Evolutionary conservation across 306 rosid species (phyloP).

Genomic region (Myrica gale): DNA sequence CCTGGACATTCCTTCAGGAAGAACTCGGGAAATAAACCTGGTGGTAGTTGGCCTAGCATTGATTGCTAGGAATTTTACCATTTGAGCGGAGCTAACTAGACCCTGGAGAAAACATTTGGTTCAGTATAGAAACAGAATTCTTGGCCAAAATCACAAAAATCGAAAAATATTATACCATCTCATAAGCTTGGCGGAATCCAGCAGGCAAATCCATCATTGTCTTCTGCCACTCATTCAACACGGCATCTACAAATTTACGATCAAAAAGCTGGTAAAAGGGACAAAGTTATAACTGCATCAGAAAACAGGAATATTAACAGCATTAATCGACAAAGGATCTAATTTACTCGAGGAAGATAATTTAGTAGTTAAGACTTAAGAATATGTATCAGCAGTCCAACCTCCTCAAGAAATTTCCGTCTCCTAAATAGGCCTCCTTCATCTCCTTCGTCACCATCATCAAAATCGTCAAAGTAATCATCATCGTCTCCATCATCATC

Average conservation of each 20-base stretch:
- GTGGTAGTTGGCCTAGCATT: slow-evolving; percentile 89
- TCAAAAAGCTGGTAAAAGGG: slow-evolving; percentile 74
- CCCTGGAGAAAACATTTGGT: slow-evolving; percentile 55
- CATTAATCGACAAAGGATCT: slow-evolving; percentile 9
- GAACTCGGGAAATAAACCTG: slow-evolving; percentile 67
- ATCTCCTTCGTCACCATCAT: slow-evolving; percentile 96
- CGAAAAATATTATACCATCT: slow-evolving; percentile 59
- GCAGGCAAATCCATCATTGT: slow-evolving; percentile 98
- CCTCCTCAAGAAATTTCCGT: slow-evolving; percentile 88
- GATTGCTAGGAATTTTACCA: slow-evolving; percentile 79
- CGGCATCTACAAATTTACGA: slow-evolving; percentile 89
- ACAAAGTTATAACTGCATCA: slow-evolving; percentile 28
- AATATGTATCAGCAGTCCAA: slow-evolving; percentile 33
- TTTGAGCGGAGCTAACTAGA: slow-evolving; percentile 95
- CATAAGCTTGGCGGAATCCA: slow-evolving; percentile 96
- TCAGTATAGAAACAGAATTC: slow-evolving; percentile 35
- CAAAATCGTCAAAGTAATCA: slow-evolving; percentile 94
- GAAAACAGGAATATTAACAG: slow-evolving; percentile 25
- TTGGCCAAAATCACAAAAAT: slow-evolving; percentile 25
- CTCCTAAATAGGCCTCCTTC: slow-evolving; percentile 94
- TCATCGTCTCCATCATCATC: slow-evolving; percentile 92
- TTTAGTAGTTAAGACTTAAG: slow-evolving; percentile 1
- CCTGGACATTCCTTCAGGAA: slow-evolving; percentile 85
- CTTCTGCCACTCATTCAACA: slow-evolving; percentile 90
- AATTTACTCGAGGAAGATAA: not conserved